Evolutionary conservation across 2,329 filamentous ascomycete species (phyloP), one percentile per base, ranked within the genome.

Genomic region (Curvularia eragrostidis): DNA sequence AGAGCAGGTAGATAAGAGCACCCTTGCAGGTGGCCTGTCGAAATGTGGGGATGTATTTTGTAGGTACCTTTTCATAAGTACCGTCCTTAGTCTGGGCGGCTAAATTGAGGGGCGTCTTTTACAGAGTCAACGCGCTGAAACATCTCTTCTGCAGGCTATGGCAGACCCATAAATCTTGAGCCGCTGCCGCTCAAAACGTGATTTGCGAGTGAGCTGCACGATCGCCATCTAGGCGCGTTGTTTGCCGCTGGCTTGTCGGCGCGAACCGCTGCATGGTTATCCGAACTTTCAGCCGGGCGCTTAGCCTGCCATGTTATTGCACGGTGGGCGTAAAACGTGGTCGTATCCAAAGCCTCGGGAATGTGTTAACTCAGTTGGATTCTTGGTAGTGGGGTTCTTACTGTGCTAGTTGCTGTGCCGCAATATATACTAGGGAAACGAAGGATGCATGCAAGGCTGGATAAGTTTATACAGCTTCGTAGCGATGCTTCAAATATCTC

Each of bases 251-350:
- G 46, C 24, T 26, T 19, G 5, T 49, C 38, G 36, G 52, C 23
- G 41, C 52, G 55, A 56, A 58, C 46, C 58, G 50, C 54, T 54
- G 47, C 47, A 52, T 28, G 42, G 43, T 34, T 38, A 18, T 36
- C 46, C 42, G n/a, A 32, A 28, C 36, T 39, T 48, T 52, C 36
- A 51, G 30, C 54, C 50, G 42, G 50, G 58, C 58, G 54, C 58
- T 58, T 52, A 58, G 30, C 46, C 30, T 19, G 43, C 39, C 36
- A 42, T 49, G 24, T 32, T 44, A 58, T 60, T 60, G 58, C 32
- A 54, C 50, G 24, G 42, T 18, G 41, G 39, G 4, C 18, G 23
- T 21, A 36, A 54, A 30, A 50, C 46, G 21, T 21, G n/a, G 3
- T 43, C 19, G 41, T 18, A n/a, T 38, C 44, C 50, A 42, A 10